Evolutionary conservation across 73 alveolate species (phyloP).

Genomic region (Uronychia setigera): DNA sequence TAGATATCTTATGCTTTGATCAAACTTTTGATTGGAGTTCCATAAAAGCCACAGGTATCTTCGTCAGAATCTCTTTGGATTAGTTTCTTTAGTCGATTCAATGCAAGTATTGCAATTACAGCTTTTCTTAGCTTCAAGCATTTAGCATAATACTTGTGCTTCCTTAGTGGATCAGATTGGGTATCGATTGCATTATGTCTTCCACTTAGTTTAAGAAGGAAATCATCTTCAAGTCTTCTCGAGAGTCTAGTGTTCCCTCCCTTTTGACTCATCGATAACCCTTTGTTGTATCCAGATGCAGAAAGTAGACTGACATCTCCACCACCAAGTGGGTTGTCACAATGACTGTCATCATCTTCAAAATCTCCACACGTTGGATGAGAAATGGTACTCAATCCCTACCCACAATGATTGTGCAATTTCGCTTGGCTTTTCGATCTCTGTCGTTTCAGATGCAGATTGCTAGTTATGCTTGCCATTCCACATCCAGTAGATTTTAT

Average conservation of each 20-base stretch:
- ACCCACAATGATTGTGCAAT: too few relatives aligned
- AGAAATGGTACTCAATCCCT: too few relatives aligned
- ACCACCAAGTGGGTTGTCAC: neutral
- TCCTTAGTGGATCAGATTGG: neutral
- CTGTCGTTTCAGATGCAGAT: neutral
- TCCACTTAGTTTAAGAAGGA: neutral
- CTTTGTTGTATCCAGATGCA: neutral
- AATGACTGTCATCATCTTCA: neutral
- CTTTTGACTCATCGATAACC: neutral
- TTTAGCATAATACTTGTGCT: neutral
- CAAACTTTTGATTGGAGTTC: neutral
- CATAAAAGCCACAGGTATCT: neutral
- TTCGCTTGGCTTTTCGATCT: neutral
- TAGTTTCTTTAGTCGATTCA: neutral
- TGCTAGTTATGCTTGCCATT: too few relatives aligned
- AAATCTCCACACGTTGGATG: neutral
- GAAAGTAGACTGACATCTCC: neutral
- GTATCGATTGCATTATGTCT: neutral
- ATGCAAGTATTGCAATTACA: neutral
- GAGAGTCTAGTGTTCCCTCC: neutral
- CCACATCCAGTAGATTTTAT: too few relatives aligned
- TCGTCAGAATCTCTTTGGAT: neutral
- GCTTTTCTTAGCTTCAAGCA: neutral
- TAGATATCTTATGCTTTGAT: neutral
- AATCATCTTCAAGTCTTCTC: neutral